These are phyloP conservation scores for Urtica urens DNA, from an alignment of 306 rosid genomes.

Conservation along the genomic window DNA sequence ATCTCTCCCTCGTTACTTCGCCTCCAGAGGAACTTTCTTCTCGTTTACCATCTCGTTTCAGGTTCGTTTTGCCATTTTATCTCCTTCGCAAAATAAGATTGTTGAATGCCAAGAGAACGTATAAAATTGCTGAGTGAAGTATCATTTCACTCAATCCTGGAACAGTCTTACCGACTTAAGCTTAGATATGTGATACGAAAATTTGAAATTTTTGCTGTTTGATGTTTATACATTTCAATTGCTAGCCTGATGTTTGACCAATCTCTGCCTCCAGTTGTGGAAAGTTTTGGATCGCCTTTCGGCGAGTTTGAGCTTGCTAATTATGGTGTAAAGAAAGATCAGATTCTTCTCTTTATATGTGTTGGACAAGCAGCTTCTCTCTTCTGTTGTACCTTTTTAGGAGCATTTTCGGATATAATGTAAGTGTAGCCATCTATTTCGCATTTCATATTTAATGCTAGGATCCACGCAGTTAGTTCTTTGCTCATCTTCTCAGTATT, in stretches of 20 bases:
- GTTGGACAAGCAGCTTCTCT: constrained; percentile 65
- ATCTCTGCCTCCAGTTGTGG: constrained; percentile 42
- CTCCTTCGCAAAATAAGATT: not conserved
- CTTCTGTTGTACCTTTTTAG: constrained; percentile 51
- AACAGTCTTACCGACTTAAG: not conserved
- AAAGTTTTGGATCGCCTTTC: constrained; percentile 63
- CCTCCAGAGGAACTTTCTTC: constrained; percentile 62
- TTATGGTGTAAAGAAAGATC: constrained; percentile 48
- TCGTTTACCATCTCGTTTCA: constrained; percentile 64
- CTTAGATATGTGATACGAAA: not conserved
- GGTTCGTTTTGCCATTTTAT: constrained; percentile 22
- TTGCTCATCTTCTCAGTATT: too few relatives aligned
- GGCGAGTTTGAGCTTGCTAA: constrained; percentile 71
- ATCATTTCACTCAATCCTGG: too few relatives aligned
- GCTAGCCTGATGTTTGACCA: too few relatives aligned
- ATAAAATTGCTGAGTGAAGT: not conserved
- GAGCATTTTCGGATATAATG: constrained; percentile 76
- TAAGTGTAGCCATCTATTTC: too few relatives aligned
- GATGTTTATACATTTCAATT: too few relatives aligned
- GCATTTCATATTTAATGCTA: too few relatives aligned
- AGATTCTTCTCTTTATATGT: constrained; percentile 42
- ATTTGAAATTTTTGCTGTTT: constrained; percentile 17
- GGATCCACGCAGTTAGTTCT: too few relatives aligned
- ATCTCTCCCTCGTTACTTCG: constrained; percentile 47
- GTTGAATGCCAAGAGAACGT: constrained; percentile 29